Evolutionary conservation across 805 yeast genomes (phyloP), one percentile per base, ranked within the genome.

Genomic region (Wickerhamomyces rabaulensis): DNA sequence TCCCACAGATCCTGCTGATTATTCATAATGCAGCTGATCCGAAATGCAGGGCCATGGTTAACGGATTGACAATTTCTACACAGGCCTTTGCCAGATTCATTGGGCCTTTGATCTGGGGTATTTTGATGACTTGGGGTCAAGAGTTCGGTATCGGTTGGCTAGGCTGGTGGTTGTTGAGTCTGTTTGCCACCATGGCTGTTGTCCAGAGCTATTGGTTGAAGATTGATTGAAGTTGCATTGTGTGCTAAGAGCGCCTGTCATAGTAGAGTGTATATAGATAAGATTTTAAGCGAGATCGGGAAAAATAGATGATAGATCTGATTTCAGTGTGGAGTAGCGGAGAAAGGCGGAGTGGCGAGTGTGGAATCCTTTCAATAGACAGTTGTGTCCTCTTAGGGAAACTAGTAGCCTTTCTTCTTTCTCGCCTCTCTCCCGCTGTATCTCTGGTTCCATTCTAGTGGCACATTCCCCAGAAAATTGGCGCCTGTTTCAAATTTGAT

Each of bases 11-110:
- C 19, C 19, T 36, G 2, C n/a, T 36, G 25, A 36, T 36, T n/a
- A 36, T 36, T 36, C 39, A 36, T 13, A 36, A 36, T 36, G 22
- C 39, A 20, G 39, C 39, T 12, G 39, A 36, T 20, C 39, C 39
- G 8, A 20, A 36, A 19, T 19, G 23, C n/a, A 17, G 39, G 9
- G 23, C 39, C 10, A 36, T 20, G 23, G 39, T 36, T 8, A 36
- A 36, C n/a, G 39, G 39, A 4, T 7, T 20, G 8, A 36, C 39
- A 9, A 36, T 36, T 13, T 36, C 39, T 20, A 36, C 23, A 19
- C 22, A 20, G 22, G 39, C 39, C 4, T 36, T 36, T 19, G 39
- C 39, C n/a, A 36, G 39, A 10, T 36, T 36, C 21, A 19, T 36
- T 12, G 39, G 39, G 8, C 39, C 39, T 3, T 20, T 36, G n/a